Evolutionary conservation across 2,329 filamentous ascomycete genomes (phyloP), one percentile per base, ranked within the genome.

Genomic region (Penicillium sp.): DNA sequence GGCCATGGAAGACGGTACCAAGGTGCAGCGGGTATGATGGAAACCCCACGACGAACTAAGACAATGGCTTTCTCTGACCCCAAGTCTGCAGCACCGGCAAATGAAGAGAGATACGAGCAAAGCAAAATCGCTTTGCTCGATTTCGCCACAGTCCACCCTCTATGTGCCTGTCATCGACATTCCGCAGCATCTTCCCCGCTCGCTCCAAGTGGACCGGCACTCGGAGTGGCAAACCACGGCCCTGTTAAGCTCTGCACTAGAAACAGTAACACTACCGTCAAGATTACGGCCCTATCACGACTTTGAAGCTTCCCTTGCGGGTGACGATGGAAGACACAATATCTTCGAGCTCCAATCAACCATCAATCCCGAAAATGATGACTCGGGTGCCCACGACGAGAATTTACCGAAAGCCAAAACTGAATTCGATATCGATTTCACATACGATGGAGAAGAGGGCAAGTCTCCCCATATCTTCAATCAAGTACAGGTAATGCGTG

Each of bases 161-260:
- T 84, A 95, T 58, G 80, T 95, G 18, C 93, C 93, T 3, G 76
- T 97, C 17, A 78, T 85, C 2, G 74, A 89, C 20, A 82, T 85
- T 1, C 84, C 87, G 12, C 65, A 69, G 13, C 73, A 70, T 29
- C 59, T 88, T 21, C 85, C 87, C 1, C 60, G 69, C 2, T 84
- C 84, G 56, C 68, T 92, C 4, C 72, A 72, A 2, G 59, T 94
- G 12, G 83, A 92, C 61, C 59, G 71, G 8, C 71, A 75, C 7
- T 94, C 89, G 0, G 75, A 80, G 49, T 99, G 94, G 94, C 86
- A 95, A 62, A 83, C 84, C 3, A 87, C 90, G 10, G 92, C 88
- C 2, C 74, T 97, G 12, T 80, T 96, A 55, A 84, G 85, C 12
- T 80, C 89, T 1, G 89, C 88, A 1, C 68, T 96, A 10, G 94